phyloP scores from a whole-genome alignment of 305 asterid species.

The Coffea humblotiana region DNA sequence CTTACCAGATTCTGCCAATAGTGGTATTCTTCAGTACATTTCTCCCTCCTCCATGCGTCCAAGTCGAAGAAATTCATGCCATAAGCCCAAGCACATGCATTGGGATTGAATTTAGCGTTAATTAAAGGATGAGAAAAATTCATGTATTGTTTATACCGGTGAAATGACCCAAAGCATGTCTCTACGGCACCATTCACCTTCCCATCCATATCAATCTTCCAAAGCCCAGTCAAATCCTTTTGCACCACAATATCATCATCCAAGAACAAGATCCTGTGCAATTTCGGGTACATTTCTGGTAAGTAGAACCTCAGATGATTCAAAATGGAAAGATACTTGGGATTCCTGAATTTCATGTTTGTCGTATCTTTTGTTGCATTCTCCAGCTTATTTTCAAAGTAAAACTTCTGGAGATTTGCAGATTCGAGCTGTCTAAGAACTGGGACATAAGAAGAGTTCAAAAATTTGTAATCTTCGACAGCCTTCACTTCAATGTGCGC shows the following conservation, averaged over 20 bases:
- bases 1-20: slow-evolving; percentile 58
- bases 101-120: slow-evolving; percentile 45
- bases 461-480: slow-evolving; percentile 79
- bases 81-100: slow-evolving; percentile 58
- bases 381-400: slow-evolving; percentile 79
- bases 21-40: slow-evolving; percentile 54
- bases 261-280: slow-evolving; percentile 48
- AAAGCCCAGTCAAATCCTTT: slow-evolving; percentile 54
- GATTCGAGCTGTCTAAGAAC: slow-evolving; percentile 83
- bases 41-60: slow-evolving; percentile 61
- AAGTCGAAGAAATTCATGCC: slow-evolving; percentile 63
- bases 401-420: slow-evolving; percentile 74
- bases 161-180: slow-evolving; percentile 59
- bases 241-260: slow-evolving; percentile 57
- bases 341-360: slow-evolving; percentile 86
- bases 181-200: slow-evolving; percentile 60
- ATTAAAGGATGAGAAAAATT: slow-evolving; percentile 54
- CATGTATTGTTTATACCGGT: slow-evolving; percentile 53
- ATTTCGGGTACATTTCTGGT: slow-evolving; percentile 55
- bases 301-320: slow-evolving; percentile 54
- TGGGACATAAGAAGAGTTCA: slow-evolving; percentile 83
- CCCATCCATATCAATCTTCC: slow-evolving; percentile 57
- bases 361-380: slow-evolving; percentile 84
- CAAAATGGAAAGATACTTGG: slow-evolving; percentile 71
- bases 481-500: slow-evolving; percentile 90